These are phyloP conservation scores for Toxicodendron radicans DNA, from an alignment of 345 rosid genomes.

Conservation along the genomic window DNA sequence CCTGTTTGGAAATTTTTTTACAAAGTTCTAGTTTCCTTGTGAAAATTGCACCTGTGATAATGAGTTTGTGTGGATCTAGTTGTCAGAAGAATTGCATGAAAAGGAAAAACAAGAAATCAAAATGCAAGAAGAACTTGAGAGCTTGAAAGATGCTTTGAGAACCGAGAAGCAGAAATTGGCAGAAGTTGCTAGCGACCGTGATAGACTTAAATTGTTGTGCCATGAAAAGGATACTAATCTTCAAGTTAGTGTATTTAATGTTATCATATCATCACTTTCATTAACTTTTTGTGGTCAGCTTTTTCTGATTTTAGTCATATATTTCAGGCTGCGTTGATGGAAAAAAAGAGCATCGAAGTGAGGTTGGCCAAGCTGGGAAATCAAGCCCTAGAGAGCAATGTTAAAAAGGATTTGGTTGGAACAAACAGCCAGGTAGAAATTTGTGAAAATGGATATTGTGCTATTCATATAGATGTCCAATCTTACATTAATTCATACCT, in stretches of 20 bases:
- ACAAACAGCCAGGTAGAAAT: slow-evolving; percentile 58
- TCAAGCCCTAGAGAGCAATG: slow-evolving; percentile 39
- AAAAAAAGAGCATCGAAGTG: slow-evolving; percentile 61
- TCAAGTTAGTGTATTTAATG: slow-evolving; percentile 51
- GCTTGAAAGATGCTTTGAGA: slow-evolving; percentile 56
- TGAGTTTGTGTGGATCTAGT: slow-evolving; percentile 40
- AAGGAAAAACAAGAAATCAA: slow-evolving; percentile 56
- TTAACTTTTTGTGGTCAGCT: neutral
- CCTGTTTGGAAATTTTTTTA: neutral
- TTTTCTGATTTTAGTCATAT: slow-evolving; percentile 16
- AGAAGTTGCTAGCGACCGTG: slow-evolving; percentile 54
- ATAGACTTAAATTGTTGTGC: slow-evolving; percentile 52
- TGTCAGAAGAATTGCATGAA: slow-evolving; percentile 68
- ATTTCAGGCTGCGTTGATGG: slow-evolving; percentile 55
- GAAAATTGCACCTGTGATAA: slow-evolving; percentile 8
- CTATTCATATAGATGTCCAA: neutral
- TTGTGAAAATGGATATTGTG: slow-evolving; percentile 1
- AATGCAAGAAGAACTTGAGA: slow-evolving; percentile 70
- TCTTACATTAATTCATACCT: neutral
- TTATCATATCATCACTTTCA: neutral
- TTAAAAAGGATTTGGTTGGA: slow-evolving; percentile 41
- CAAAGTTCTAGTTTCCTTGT: neutral
- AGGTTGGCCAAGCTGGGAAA: slow-evolving; percentile 49
- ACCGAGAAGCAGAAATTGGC: slow-evolving; percentile 57
- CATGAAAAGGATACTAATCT: slow-evolving; percentile 69